Conservation (phyloP, 345 rosid genomes). For the Brassica incana region DNA sequence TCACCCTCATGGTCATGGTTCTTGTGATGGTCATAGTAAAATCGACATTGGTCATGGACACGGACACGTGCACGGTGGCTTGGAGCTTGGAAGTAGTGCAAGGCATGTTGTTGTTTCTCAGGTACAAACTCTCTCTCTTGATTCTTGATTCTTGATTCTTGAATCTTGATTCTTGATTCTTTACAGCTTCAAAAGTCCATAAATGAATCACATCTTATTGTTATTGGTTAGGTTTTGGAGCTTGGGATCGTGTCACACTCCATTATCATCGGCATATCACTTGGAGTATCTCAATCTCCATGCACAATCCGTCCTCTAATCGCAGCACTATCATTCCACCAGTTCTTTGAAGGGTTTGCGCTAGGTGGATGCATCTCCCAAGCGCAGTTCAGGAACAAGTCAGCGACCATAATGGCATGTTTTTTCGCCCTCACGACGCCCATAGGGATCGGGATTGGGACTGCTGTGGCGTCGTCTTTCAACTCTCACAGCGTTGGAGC, state of each 20-base stretch:
- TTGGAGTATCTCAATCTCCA: slow-evolving; percentile 82
- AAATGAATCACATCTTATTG: background rate
- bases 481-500: slow-evolving; percentile 64
- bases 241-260: slow-evolving; percentile 95
- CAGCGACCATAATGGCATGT: slow-evolving; percentile 72
- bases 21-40: slow-evolving; percentile 49
- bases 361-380: slow-evolving; percentile 95
- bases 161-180: background rate
- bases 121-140: slow-evolving; percentile 40
- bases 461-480: slow-evolving; percentile 59
- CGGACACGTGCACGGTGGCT: slow-evolving; percentile 37
- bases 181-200: background rate
- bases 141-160: background rate
- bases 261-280: slow-evolving; percentile 78
- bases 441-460: slow-evolving; percentile 66
- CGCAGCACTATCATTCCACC: slow-evolving; percentile 91
- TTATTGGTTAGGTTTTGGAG: slow-evolving; percentile 63
- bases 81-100: slow-evolving; percentile 50
- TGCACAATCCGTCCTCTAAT: slow-evolving; percentile 85
- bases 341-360: slow-evolving; percentile 95
- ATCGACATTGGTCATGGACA: slow-evolving; percentile 10
- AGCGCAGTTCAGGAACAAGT: slow-evolving; percentile 63
- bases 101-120: slow-evolving; percentile 88
- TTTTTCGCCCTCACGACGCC: slow-evolving; percentile 88
- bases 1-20: slow-evolving; percentile 58